Percentiles rank a stretch among this genome's conserved stretches.
Conservation (phyloP, 2,329 filamentous ascomycete species). For the Drechslerella dactyloides region DNA sequence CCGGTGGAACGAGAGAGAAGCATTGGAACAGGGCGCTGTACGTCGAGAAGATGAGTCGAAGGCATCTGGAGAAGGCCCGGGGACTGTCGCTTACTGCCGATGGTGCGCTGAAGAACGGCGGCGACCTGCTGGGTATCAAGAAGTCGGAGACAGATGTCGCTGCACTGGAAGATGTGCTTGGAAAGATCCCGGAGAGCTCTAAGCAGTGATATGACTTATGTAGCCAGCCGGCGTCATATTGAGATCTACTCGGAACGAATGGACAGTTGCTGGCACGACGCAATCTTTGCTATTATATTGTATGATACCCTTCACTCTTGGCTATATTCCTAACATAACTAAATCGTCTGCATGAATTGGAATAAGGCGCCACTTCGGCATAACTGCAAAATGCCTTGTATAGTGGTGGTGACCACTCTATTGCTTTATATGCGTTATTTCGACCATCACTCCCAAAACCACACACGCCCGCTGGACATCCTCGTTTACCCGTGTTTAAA, state of each 20-base stretch:
- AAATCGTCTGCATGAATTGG: neutral
- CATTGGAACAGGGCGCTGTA: slow-evolving; percentile 78
- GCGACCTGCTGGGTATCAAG: slow-evolving; percentile 51
- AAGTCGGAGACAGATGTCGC: slow-evolving; percentile 56
- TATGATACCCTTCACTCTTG: slow-evolving; percentile 5
- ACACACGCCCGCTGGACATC: no score
- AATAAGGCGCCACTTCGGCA: no score
- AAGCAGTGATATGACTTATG: slow-evolving; percentile 9
- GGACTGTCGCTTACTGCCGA: slow-evolving; percentile 70
- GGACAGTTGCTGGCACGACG: neutral
- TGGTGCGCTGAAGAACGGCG: slow-evolving; percentile 69
- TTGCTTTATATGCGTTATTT: no score
- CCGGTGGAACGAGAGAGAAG: slow-evolving; percentile 64
- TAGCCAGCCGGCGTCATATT: no score
- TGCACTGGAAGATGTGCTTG: slow-evolving; percentile 56
- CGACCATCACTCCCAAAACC: no score
- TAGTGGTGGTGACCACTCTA: no score
- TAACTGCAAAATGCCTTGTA: neutral
- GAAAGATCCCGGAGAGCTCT: slow-evolving; percentile 56
- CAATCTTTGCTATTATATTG: neutral
- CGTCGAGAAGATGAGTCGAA: slow-evolving; percentile 77
- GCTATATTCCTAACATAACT: neutral
- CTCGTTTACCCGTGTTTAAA: no score
- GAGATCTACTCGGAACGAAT: no score
- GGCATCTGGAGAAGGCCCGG: slow-evolving; percentile 74